A percentile compares a stretch with the other conserved stretches of the same genome.
Conservation (phyloP, 345 rosid genomes). For the Salix brachista region DNA sequence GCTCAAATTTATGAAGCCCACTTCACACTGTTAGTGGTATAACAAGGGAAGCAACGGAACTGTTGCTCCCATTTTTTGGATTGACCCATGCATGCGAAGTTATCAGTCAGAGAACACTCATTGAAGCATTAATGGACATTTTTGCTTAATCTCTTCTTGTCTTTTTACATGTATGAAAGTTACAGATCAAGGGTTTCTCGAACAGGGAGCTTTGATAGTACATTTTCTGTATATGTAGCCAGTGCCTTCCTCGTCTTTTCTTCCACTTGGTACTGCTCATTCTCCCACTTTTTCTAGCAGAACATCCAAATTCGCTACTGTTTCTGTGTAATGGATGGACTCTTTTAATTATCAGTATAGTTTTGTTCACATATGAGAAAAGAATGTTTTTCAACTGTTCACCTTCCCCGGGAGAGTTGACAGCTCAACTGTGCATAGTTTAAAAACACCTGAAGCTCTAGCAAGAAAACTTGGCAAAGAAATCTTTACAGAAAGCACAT, state of each 20-base stretch:
- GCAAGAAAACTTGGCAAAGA: too few species aligned
- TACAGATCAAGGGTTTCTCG: conserved; percentile 39
- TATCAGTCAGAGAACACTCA: conserved; percentile 27
- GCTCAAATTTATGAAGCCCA: not conserved
- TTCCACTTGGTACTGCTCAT: conserved; percentile 29
- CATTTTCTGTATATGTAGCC: conserved; percentile 7
- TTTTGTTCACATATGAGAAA: conserved; percentile 6
- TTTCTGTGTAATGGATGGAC: conserved; percentile 1
- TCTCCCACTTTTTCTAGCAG: conserved; percentile 22
- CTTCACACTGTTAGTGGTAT: not conserved
- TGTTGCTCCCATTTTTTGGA: conserved; percentile 20
- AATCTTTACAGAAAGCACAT: too few species aligned
- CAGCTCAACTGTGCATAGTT: not conserved
- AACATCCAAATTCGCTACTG: conserved; percentile 38
- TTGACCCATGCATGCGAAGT: conserved; percentile 40
- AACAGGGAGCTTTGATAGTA: conserved; percentile 28
- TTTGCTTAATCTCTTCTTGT: conserved; percentile 16
- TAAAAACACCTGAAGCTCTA: too few species aligned
- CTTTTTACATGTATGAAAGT: conserved; percentile 37
- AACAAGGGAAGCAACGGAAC: not conserved
- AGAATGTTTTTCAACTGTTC: conserved; percentile 3
- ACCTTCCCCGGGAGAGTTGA: not conserved
- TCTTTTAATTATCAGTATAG: conserved; percentile 3
- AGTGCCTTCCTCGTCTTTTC: conserved; percentile 10
- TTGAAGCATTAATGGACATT: conserved; percentile 14